These are phyloP conservation scores for Areca catechu DNA, from an alignment of 176 grass and related monocot genomes.

Conservation along the genomic window DNA sequence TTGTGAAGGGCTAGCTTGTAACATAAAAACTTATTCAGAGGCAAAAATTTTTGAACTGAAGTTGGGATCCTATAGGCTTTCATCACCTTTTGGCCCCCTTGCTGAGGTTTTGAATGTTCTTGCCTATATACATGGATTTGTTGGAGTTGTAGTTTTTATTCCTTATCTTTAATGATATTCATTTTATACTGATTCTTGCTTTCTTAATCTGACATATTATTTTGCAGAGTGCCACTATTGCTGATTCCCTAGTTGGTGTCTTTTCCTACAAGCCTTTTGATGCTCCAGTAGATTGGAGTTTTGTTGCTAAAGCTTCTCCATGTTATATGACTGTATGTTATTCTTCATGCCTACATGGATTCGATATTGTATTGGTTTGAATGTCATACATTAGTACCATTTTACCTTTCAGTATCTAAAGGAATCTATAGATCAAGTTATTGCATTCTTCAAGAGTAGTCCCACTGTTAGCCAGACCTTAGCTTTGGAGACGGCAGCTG, in stretches of 20 bases:
- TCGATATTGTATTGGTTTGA: background rate
- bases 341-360: conserved; percentile 4
- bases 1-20: conserved; percentile 77
- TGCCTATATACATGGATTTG: background rate
- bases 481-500: conserved; percentile 83
- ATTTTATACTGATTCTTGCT: conserved; percentile 10
- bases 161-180: conserved; percentile 1
- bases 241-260: conserved; percentile 70
- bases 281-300: conserved; percentile 89
- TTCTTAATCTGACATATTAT: background rate
- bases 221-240: conserved; percentile 55
- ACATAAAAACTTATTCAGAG: conserved; percentile 85
- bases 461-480: conserved; percentile 75
- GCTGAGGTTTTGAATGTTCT: conserved; percentile 67
- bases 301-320: conserved; percentile 85
- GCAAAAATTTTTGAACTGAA: conserved; percentile 89
- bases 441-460: conserved; percentile 92
- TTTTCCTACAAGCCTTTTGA: conserved; percentile 92
- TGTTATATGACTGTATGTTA: conserved; percentile 92
- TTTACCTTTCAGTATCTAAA: conserved; percentile 64
- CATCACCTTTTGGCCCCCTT: conserved; percentile 88
- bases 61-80: conserved; percentile 80
- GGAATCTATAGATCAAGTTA: conserved; percentile 75
- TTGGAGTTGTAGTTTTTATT: no score
- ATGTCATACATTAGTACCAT: background rate